Evolutionary conservation across 2,329 filamentous ascomycete genomes (phyloP), one percentile per base, ranked within the genome.

Genomic region (Calonectria henricotiae): DNA sequence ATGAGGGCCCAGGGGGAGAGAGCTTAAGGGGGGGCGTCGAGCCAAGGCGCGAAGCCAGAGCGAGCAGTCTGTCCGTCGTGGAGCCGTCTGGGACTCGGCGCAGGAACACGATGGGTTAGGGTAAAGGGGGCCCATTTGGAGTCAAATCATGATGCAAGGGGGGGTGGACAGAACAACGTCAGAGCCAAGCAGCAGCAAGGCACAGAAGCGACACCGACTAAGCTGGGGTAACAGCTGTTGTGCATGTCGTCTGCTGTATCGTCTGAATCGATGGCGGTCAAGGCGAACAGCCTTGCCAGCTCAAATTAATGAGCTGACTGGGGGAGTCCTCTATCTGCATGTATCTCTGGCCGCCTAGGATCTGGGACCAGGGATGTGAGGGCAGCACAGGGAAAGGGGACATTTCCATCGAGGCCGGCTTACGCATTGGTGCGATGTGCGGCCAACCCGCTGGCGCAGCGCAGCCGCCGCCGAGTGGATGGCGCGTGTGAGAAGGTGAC

Each of bases 61-160:
- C 51, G 9, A 39, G 35, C 30, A 37, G 69, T 76, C 72, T 77
- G 75, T 63, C 65, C 68, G 71, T 64, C 44, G 73, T 64, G 55
- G 71, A 70, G 72, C 75, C 73, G 75, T 74, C 73, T 64, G 58
- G 55, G 46, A 64, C 61, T 62, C 64, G 55, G 68, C 68, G 72
- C 49, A 73, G 69, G 67, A 67, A 66, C 71, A 77, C 51, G 51
- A 58, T 76, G 72, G 74, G 70, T 75, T 71, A 77, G 75, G 74
- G 72, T 67, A 71, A 65, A 72, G 74, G 74, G 66, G 55, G 65
- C 5, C 65, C 69, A 69, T 73, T 64, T 43, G 64, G 71, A 43
- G 64, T 69, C 60, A 66, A 71, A 74, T 66, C 55, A 30, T 1
- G 4, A 30, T 30, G 4, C 27, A 76, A 74, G 75, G 70, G 41